These are phyloP conservation scores for Effrenium voratum DNA, from an alignment of 73 alveolate species.

Conservation along the genomic window DNA sequence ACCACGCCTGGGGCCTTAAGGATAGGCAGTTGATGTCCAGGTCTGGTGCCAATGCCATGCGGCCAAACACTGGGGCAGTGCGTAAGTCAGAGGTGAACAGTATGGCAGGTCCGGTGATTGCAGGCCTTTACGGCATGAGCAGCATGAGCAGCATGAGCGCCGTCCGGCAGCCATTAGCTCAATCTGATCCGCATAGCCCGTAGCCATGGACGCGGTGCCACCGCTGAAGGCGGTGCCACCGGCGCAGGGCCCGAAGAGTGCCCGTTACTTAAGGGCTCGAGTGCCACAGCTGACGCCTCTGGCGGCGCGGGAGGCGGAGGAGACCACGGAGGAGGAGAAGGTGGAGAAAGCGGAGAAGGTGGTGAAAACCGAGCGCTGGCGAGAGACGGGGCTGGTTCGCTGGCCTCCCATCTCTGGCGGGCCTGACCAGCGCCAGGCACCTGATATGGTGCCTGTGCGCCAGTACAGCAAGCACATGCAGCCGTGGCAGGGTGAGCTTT, in stretches of 20 bases:
- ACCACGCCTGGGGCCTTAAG: constrained; percentile 82
- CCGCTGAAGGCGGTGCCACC: too few relatives aligned
- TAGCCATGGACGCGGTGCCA: too few relatives aligned
- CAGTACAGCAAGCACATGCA: constrained; percentile 25
- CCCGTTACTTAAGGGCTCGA: neutral
- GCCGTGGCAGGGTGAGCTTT: neutral
- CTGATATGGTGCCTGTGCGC: constrained; percentile 31
- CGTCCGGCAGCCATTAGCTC: too few relatives aligned
- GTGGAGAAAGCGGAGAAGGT: too few relatives aligned
- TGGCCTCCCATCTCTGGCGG: constrained; percentile 29
- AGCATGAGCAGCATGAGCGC: too few relatives aligned
- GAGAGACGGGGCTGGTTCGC: constrained; percentile 66
- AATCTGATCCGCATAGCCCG: too few relatives aligned
- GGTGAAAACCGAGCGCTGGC: constrained; percentile 70
- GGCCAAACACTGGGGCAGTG: too few relatives aligned
- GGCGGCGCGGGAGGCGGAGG: neutral
- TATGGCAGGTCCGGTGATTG: too few relatives aligned
- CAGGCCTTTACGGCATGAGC: too few relatives aligned
- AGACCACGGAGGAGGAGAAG: neutral
- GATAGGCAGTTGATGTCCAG: neutral
- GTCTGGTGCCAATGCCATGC: neutral
- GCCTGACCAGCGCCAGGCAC: constrained; percentile 5
- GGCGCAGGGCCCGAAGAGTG: constrained; percentile 34
- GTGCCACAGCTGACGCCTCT: neutral
- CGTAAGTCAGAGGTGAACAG: too few relatives aligned